A percentile compares a stretch with the other conserved stretches of the same genome.
Conservation (phyloP, 768 basidiomycete species). For the Postia placenta region DNA sequence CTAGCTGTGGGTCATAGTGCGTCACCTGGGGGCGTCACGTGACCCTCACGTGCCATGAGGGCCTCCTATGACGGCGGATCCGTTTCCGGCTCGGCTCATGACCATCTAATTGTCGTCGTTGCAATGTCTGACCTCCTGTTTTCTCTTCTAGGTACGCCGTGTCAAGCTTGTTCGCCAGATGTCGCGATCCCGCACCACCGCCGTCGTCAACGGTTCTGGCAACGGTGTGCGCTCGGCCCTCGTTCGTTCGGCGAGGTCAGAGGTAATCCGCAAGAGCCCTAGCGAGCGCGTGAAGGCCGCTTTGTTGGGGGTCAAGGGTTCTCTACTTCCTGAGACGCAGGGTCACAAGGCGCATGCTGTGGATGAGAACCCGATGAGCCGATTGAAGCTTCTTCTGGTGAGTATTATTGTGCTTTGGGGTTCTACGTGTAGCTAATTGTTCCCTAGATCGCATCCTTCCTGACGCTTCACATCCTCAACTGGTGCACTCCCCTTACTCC, state of each 20-base stretch:
- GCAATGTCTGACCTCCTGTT: constrained; percentile 1
- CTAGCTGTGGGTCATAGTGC: not conserved
- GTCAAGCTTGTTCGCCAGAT: constrained; percentile 57
- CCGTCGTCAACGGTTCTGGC: constrained; percentile 16
- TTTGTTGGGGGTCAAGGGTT: constrained; percentile 44
- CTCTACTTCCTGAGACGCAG: constrained; percentile 37
- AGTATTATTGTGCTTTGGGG: constrained; percentile 18
- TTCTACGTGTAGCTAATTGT: no score
- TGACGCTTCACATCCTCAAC: constrained; percentile 87
- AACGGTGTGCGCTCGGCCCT: constrained; percentile 21
- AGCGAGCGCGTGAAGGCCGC: constrained; percentile 24
- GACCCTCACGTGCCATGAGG: not conserved
- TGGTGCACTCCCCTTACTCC: constrained; percentile 86
- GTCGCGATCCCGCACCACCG: constrained; percentile 30
- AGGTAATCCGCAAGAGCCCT: constrained; percentile 15
- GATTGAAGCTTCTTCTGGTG: constrained; percentile 85
- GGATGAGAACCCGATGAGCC: constrained; percentile 74
- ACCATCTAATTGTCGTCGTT: not conserved
- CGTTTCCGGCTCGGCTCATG: constrained; percentile 3
- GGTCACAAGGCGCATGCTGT: constrained; percentile 38
- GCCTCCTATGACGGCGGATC: not conserved
- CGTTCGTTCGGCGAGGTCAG: constrained; percentile 12
- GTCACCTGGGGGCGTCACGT: constrained; percentile 1
- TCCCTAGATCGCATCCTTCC: constrained; percentile 77
- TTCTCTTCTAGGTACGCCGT: constrained; percentile 50